A percentile compares a stretch with the other conserved stretches of the same genome.
Evolutionary conservation across 352 stramenopile genomes (phyloP).

Genomic region (Globisporangium radiosum): DNA sequence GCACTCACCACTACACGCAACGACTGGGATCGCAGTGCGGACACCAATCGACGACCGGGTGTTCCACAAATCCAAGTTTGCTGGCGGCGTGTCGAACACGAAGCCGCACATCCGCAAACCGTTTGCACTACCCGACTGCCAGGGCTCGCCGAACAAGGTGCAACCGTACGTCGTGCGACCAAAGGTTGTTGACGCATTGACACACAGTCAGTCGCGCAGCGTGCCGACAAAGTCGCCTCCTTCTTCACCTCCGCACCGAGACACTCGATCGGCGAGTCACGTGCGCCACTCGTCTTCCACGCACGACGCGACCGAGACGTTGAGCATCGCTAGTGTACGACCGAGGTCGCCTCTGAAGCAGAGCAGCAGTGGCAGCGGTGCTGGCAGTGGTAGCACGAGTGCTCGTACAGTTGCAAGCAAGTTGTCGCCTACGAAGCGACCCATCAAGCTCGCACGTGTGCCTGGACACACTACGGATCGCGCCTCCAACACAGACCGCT

Average conservation of each 20-base stretch:
- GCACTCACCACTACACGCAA: constrained; percentile 6
- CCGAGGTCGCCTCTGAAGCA: constrained; percentile 6
- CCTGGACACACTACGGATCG: neutral
- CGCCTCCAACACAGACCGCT: neutral
- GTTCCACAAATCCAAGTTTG: constrained; percentile 30
- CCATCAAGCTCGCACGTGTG: neutral
- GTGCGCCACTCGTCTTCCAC: constrained; percentile 2
- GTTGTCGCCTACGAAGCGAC: constrained; percentile 6
- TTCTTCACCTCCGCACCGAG: neutral
- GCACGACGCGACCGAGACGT: neutral
- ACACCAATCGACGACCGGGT: constrained; percentile 27
- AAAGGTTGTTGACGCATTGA: neutral
- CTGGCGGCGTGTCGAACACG: constrained; percentile 22
- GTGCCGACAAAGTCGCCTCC: neutral
- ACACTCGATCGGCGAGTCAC: constrained; percentile 5
- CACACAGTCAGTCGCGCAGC: neutral
- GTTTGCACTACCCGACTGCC: constrained; percentile 32
- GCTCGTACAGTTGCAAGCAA: neutral
- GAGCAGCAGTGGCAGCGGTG: neutral
- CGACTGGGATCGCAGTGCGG: constrained; percentile 19
- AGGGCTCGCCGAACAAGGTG: constrained; percentile 29
- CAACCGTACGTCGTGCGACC: constrained; percentile 5
- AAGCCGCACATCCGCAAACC: constrained; percentile 35
- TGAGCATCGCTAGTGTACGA: neutral
- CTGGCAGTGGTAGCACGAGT: neutral